Percentiles rank a stretch among this genome's conserved stretches.
Evolutionary conservation across 805 yeast genomes (phyloP).

Genomic region (Tetrapisispora iriomotensis): DNA sequence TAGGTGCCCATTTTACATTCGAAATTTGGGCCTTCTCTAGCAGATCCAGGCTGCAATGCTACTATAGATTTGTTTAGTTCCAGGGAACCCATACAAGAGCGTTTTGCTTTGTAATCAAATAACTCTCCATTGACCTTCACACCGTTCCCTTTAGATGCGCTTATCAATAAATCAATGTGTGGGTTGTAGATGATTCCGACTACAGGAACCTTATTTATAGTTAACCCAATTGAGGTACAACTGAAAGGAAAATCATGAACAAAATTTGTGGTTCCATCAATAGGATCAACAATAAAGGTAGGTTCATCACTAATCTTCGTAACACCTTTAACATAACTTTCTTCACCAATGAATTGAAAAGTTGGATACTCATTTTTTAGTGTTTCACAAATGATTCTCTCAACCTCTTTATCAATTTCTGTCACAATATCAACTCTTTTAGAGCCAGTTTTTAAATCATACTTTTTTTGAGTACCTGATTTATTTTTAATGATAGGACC

Average conservation of each 20-base stretch:
- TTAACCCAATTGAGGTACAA: slow-evolving; percentile 54
- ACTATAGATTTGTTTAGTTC: slow-evolving; percentile 79
- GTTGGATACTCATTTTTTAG: slow-evolving; percentile 34
- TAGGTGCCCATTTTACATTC: slow-evolving; percentile 76
- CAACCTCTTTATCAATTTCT: slow-evolving; percentile 51
- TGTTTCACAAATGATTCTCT: slow-evolving; percentile 30
- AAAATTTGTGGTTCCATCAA: slow-evolving; percentile 55
- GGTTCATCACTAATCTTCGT: slow-evolving; percentile 40
- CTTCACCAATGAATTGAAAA: slow-evolving; percentile 52
- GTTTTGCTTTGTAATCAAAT: slow-evolving; percentile 51
- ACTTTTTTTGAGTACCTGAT: slow-evolving; percentile 34
- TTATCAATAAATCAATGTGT: slow-evolving; percentile 40
- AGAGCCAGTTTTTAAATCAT: slow-evolving; percentile 27
- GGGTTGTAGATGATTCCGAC: slow-evolving; percentile 62
- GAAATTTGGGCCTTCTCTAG: slow-evolving; percentile 78
- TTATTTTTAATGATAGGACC: slow-evolving; percentile 42
- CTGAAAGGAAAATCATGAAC: slow-evolving; percentile 52
- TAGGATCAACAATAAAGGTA: slow-evolving; percentile 53
- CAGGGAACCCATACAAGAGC: slow-evolving; percentile 71
- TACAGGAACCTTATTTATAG: slow-evolving; percentile 38
- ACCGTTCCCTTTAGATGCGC: slow-evolving; percentile 47
- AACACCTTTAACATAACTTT: slow-evolving; percentile 41
- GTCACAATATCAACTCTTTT: slow-evolving; percentile 54
- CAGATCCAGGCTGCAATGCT: slow-evolving; percentile 82
- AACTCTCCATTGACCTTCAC: slow-evolving; percentile 39